phyloP scores from a whole-genome alignment of 2,329 filamentous ascomycete genomes.

The Cylindrodendrum hubeiense region DNA sequence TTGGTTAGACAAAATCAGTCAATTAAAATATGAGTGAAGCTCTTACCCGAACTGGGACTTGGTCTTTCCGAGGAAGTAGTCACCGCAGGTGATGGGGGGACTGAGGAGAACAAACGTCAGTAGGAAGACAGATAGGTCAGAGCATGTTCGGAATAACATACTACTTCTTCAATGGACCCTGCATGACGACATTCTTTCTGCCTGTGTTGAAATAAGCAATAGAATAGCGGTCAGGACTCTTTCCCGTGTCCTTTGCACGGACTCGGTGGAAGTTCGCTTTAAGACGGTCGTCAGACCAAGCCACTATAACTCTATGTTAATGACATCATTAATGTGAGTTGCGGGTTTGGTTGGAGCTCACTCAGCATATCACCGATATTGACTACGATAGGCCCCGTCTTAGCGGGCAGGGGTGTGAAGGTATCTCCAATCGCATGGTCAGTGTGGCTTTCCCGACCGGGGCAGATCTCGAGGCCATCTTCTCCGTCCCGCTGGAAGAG shows the following conservation, averaged over 20 bases:
- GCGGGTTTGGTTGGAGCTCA: slow-evolving; percentile 11
- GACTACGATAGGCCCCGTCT: slow-evolving; percentile 52
- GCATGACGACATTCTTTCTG: slow-evolving; percentile 60
- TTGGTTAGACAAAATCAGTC: neutral
- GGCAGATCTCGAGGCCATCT: slow-evolving; percentile 65
- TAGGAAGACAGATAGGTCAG: neutral
- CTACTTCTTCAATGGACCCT: slow-evolving; percentile 65
- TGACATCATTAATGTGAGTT: neutral
- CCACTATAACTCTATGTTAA: slow-evolving; percentile 53
- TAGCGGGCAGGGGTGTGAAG: slow-evolving; percentile 64
- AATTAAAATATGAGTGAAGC: neutral
- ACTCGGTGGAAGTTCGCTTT: slow-evolving; percentile 69
- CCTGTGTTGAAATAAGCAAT: slow-evolving; percentile 64
- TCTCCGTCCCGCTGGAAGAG: slow-evolving; percentile 65
- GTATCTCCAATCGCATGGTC: slow-evolving; percentile 62
- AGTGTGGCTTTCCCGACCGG: slow-evolving; percentile 62
- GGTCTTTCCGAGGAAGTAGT: neutral
- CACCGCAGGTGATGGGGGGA: neutral
- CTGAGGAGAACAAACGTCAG: neutral
- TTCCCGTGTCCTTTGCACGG: slow-evolving; percentile 29
- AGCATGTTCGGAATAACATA: neutral
- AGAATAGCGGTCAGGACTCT: slow-evolving; percentile 20
- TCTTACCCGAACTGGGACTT: neutral
- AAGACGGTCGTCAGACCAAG: slow-evolving; percentile 67
- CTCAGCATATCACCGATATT: slow-evolving; percentile 53